Evolutionary conservation across 805 yeast species (phyloP).

Genomic region (Ogataea allantospora): DNA sequence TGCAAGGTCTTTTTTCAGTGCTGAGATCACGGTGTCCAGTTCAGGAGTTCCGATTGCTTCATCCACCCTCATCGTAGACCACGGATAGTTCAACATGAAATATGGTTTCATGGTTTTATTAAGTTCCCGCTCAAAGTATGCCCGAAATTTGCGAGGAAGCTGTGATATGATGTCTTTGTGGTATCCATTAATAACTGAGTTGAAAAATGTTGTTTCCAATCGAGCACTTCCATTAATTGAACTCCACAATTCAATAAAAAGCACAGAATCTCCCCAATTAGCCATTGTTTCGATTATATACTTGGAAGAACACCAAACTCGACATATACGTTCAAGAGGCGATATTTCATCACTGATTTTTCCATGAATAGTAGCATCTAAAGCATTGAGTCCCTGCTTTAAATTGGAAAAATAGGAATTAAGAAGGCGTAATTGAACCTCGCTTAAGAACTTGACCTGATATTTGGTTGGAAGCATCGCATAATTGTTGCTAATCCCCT

Average conservation of each 20-base stretch:
- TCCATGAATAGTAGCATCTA: slow-evolving; percentile 38
- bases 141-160: slow-evolving; percentile 30
- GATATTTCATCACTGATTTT: slow-evolving; percentile 22
- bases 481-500: slow-evolving; percentile 55
- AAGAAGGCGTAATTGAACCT: slow-evolving; percentile 55
- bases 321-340: slow-evolving; percentile 39
- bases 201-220: slow-evolving; percentile 41
- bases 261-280: slow-evolving; percentile 42
- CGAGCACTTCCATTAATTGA: slow-evolving; percentile 23
- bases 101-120: slow-evolving; percentile 37
- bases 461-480: slow-evolving; percentile 48
- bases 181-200: slow-evolving; percentile 41
- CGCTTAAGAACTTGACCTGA: slow-evolving; percentile 54
- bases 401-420: slow-evolving; percentile 49
- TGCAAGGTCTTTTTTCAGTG: slow-evolving; percentile 28
- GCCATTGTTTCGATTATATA: slow-evolving; percentile 39
- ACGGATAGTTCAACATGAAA: slow-evolving; percentile 30
- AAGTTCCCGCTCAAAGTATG: slow-evolving; percentile 36
- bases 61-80: slow-evolving; percentile 23
- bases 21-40: slow-evolving; percentile 26
- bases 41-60: slow-evolving; percentile 18
- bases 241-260: slow-evolving; percentile 44
- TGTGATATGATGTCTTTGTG: slow-evolving; percentile 29
- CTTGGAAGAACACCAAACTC: slow-evolving; percentile 38
- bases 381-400: slow-evolving; percentile 40